phyloP scores from a whole-genome alignment of 306 rosid species.

The Herpetospermum pedunculosum region DNA sequence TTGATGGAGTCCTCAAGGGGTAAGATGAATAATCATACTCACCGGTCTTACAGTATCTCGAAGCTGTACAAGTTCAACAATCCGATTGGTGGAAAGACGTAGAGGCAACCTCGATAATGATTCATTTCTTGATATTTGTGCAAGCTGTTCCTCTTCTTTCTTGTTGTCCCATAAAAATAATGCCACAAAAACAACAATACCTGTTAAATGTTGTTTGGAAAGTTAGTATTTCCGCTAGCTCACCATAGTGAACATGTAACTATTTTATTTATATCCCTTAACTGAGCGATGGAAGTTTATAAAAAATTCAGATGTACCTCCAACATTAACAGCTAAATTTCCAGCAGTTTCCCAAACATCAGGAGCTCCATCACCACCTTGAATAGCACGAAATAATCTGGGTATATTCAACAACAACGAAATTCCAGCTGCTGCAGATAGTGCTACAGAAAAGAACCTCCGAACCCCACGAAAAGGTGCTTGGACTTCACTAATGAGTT shows the following conservation, averaged over 20 bases:
- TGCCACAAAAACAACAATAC: slow-evolving; percentile 63
- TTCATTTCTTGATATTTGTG: slow-evolving; percentile 78
- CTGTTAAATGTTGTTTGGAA: slow-evolving; percentile 64
- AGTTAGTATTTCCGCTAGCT: slow-evolving; percentile 28
- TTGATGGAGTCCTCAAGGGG: not conserved
- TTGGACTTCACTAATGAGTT: slow-evolving; percentile 97
- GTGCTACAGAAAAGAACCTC: slow-evolving; percentile 71
- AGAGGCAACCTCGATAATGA: slow-evolving; percentile 83
- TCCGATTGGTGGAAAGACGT: slow-evolving; percentile 89
- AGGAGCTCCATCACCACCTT: slow-evolving; percentile 80
- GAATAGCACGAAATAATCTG: slow-evolving; percentile 49
- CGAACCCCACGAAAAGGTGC: slow-evolving; percentile 96
- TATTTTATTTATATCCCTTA: not conserved
- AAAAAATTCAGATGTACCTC: slow-evolving; percentile 41
- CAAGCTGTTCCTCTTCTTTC: slow-evolving; percentile 91
- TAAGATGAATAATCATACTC: slow-evolving; percentile 23
- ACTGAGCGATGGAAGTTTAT: slow-evolving; percentile 6
- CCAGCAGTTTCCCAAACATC: slow-evolving; percentile 76
- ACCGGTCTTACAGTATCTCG: slow-evolving; percentile 89
- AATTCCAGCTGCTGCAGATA: slow-evolving; percentile 89
- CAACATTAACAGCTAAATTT: slow-evolving; percentile 77
- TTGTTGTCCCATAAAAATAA: slow-evolving; percentile 89
- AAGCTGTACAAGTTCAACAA: slow-evolving; percentile 95
- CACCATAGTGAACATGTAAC: not conserved
- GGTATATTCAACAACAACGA: slow-evolving; percentile 64